Evolutionary conservation across 208 protist species (phyloP), one percentile per base, ranked within the genome.

Genomic region (Leishmania aethiopica): DNA sequence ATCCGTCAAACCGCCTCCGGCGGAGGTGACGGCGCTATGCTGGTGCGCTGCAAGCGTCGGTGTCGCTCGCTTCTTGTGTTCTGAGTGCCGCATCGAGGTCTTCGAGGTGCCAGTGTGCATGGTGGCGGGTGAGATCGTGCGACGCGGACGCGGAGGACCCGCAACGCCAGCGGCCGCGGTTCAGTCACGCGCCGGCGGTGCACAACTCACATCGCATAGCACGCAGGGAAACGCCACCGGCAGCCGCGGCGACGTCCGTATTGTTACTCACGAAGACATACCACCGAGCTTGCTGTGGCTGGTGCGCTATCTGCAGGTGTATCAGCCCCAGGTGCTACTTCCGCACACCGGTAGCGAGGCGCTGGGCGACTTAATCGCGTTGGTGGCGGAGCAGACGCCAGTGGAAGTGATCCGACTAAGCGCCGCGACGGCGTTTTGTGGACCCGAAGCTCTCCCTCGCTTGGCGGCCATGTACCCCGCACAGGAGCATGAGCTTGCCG

Each of bases 241-340:
- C 19, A 60, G 72, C n/a, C 35, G 42, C 15, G 80, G 77, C 4
- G 73, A 83, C 11, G 51, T 86, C 3, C 89, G 79, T 75, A 70
- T 92, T 42, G 51, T 88, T 19, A 49, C 72, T 13, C 35, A 72
- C 19, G 84, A 90, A 40, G 88, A 90, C 78, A 70, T 94, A 40
- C 91, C 91, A 5, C 71, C 84, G 11, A 86, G 86, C 32, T 71
- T 94, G 40, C 81, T 91, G 40, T 94, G 89, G 89, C 77, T 94
- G 8, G 82, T 86, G 62, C 89, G 85, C 22, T 88, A 90, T 72
- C 78, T 94, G 15, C 66, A 90, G 32, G 75, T 89, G 53, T 80
- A 88, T 42, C 73, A 55, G 17, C 89, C 91, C 2, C 82, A 86
- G 49, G 81, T 92, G 19, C 73, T 94, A 22, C 89, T 94, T 2